These are phyloP conservation scores for Pseudogymnoascus sp. DNA, from an alignment of 2,329 filamentous ascomycete species.

Conservation along the genomic window DNA sequence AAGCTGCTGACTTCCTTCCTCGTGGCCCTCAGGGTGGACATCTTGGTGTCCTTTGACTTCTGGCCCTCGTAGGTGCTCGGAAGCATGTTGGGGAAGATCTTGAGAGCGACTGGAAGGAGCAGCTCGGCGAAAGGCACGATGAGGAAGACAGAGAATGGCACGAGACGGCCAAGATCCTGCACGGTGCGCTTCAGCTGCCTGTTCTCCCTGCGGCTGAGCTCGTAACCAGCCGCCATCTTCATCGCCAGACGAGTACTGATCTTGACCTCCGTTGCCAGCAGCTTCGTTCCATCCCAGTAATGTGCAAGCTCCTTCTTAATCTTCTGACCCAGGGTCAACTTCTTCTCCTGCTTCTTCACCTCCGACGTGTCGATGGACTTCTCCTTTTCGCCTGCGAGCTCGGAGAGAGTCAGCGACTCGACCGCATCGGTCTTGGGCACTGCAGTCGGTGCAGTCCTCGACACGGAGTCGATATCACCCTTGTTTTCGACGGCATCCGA, in stretches of 20 bases:
- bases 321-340: slow-evolving; percentile 81
- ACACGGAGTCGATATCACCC: slow-evolving; percentile 23
- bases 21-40: slow-evolving; percentile 69
- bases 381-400: slow-evolving; percentile 58
- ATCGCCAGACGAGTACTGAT: slow-evolving; percentile 87
- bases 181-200: slow-evolving; percentile 89
- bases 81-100: slow-evolving; percentile 93
- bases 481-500: slow-evolving; percentile 19
- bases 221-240: slow-evolving; percentile 97
- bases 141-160: slow-evolving; percentile 94
- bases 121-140: slow-evolving; percentile 95
- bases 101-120: slow-evolving; percentile 81
- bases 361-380: slow-evolving; percentile 54
- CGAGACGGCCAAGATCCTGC: slow-evolving; percentile 82
- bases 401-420: slow-evolving; percentile 39
- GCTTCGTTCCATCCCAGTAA: slow-evolving; percentile 98
- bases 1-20: slow-evolving; percentile 92
- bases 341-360: slow-evolving; percentile 66
- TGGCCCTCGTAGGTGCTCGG: slow-evolving; percentile 95
- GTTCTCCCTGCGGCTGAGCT: slow-evolving; percentile 87
- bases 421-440: slow-evolving; percentile 28
- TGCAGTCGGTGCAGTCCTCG: slow-evolving; percentile 22
- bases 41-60: slow-evolving; percentile 84
- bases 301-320: slow-evolving; percentile 90
- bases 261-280: slow-evolving; percentile 82